phyloP scores from a whole-genome alignment of 2,329 filamentous ascomycete species.

The Thelonectria rubi region DNA sequence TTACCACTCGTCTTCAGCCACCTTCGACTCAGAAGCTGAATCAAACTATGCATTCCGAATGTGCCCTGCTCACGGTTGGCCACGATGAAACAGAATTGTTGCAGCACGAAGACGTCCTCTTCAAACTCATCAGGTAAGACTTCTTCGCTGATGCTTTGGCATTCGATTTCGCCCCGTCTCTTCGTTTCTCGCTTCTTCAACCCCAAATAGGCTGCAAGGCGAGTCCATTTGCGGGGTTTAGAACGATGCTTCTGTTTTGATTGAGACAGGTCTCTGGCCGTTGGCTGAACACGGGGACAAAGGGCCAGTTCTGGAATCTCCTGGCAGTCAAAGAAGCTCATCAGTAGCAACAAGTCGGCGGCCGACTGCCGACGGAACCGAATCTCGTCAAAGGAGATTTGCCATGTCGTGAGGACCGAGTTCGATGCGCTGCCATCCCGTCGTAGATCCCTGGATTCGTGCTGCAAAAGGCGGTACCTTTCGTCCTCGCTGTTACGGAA shows the following conservation, averaged over 20 bases:
- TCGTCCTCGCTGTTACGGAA: background rate
- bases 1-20: background rate
- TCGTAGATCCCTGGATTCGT: constrained; percentile 8
- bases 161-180: background rate
- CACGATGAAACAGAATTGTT: background rate
- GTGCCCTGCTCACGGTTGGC: too few species aligned
- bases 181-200: background rate
- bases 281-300: background rate
- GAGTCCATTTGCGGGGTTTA: background rate
- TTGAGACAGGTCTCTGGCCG: background rate
- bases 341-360: constrained; percentile 54
- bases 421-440: constrained; percentile 33
- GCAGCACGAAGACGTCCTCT: background rate
- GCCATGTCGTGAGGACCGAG: constrained; percentile 42
- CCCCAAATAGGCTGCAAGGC: background rate
- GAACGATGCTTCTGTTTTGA: background rate
- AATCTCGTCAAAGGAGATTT: constrained; percentile 47
- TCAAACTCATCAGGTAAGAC: background rate
- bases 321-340: constrained; percentile 49
- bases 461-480: background rate
- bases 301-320: background rate
- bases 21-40: background rate
- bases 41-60: constrained; percentile 1
- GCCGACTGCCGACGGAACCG: constrained; percentile 45
- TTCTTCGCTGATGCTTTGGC: background rate